Evolutionary conservation across 2,329 filamentous ascomycete species (phyloP).

Genomic region (Aspergillus viridinutans): DNA sequence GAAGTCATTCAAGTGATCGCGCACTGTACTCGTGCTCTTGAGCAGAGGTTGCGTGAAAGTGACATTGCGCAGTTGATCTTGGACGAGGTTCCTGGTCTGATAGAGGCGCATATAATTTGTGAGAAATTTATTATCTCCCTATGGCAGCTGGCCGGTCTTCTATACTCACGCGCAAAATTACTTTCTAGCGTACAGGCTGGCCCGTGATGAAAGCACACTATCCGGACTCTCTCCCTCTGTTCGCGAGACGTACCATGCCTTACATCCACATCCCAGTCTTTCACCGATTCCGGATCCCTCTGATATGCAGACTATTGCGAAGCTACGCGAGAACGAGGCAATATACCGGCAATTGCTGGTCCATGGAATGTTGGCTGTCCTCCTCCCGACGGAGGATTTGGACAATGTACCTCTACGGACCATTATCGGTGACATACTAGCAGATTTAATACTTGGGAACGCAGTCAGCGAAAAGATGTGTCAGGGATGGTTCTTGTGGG

Average conservation of each 20-base stretch:
- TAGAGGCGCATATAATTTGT: conserved; percentile 80
- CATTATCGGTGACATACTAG: conserved; percentile 80
- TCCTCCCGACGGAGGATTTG: conserved; percentile 88
- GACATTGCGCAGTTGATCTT: conserved; percentile 79
- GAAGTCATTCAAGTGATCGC: conserved; percentile 89
- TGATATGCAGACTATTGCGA: conserved; percentile 48
- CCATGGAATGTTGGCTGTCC: conserved; percentile 71
- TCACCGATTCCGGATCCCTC: conserved; percentile 65
- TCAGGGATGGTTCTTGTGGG: conserved; percentile 86
- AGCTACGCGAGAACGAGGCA: conserved; percentile 72
- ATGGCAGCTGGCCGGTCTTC: neutral
- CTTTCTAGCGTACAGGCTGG: conserved; percentile 65
- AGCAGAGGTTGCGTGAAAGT: conserved; percentile 76
- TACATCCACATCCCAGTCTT: conserved; percentile 76
- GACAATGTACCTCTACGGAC: conserved; percentile 80
- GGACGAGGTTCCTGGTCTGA: conserved; percentile 78
- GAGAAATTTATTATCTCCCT: conserved; percentile 20
- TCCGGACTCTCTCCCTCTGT: conserved; percentile 59
- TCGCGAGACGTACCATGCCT: conserved; percentile 73
- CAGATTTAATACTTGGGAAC: conserved; percentile 83
- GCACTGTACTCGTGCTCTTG: conserved; percentile 81
- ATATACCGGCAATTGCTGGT: conserved; percentile 86
- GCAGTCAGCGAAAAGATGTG: conserved; percentile 74
- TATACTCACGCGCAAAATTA: neutral
- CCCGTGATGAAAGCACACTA: conserved; percentile 55